Evolutionary conservation across 2,329 filamentous ascomycete genomes (phyloP).

Genomic region (Verticillium alfalfae): DNA sequence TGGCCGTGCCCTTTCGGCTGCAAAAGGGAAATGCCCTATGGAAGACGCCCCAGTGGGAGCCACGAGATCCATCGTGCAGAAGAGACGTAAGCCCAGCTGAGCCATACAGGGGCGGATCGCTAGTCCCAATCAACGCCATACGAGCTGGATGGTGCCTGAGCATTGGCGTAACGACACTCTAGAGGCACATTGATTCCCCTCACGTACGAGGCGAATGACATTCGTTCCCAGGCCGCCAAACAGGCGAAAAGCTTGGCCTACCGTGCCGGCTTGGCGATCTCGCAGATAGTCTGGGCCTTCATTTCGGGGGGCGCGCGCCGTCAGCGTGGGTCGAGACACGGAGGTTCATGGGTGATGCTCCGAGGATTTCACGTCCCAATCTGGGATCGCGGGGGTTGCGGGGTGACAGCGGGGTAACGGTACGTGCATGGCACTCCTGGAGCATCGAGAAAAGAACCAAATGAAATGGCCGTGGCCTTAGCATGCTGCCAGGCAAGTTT

Average conservation of each 20-base stretch:
- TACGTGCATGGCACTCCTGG: neutral
- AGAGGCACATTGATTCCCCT: neutral
- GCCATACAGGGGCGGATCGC: neutral
- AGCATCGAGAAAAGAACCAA: neutral
- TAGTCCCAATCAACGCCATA: neutral
- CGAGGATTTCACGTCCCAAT: conserved; percentile 11
- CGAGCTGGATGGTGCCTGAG: neutral
- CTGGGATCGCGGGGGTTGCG: conserved; percentile 5
- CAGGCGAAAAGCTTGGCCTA: neutral
- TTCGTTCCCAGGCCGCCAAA: neutral
- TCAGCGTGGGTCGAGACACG: conserved; percentile 2
- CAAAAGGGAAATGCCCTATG: neutral
- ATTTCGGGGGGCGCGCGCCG: neutral
- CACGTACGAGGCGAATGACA: neutral
- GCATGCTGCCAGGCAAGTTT: neutral
- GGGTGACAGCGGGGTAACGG: conserved; percentile 1
- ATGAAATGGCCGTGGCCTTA: neutral
- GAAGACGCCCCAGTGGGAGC: neutral
- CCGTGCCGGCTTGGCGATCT: neutral
- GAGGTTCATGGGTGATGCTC: conserved; percentile 8
- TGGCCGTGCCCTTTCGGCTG: neutral
- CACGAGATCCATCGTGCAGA: neutral
- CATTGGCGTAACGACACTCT: neutral
- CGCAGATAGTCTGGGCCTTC: neutral
- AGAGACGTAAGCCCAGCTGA: neutral